A percentile compares a stretch with the other conserved stretches of the same genome.
Evolutionary conservation across 192 early-diverging fungal species (phyloP).

Genomic region (Linnemannia schmuckeri): DNA sequence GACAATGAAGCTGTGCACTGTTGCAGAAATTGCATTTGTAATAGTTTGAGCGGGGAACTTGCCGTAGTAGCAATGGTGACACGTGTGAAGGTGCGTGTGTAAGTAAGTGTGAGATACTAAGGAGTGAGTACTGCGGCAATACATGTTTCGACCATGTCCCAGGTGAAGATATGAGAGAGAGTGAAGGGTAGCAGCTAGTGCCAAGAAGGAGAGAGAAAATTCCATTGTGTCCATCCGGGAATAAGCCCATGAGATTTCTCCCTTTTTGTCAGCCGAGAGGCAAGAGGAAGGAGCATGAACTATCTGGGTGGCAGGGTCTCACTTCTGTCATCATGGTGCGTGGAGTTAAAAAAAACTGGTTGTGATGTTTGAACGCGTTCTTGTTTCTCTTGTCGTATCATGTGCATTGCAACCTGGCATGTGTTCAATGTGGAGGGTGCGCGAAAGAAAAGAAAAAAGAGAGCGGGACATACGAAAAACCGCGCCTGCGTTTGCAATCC

Average conservation of each 20-base stretch:
- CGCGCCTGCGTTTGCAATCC: neutral
- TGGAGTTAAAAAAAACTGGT: neutral
- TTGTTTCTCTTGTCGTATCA: neutral
- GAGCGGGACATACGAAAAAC: neutral
- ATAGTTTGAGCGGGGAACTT: neutral
- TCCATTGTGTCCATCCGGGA: neutral
- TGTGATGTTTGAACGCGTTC: neutral
- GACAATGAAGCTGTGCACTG: neutral
- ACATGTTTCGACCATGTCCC: neutral
- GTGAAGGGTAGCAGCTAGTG: neutral
- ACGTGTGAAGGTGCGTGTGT: no score
- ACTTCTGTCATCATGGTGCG: neutral
- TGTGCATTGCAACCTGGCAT: neutral
- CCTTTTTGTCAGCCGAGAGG: neutral
- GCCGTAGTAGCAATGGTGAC: no score
- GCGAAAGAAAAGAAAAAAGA: neutral
- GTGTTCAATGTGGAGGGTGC: slow-evolving; percentile 5
- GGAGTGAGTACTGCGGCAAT: neutral
- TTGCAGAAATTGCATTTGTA: neutral
- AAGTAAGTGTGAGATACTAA: neutral
- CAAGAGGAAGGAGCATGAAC: neutral
- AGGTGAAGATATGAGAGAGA: neutral
- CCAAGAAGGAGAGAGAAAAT: neutral
- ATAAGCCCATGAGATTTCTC: neutral
- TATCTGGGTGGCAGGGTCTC: neutral